Base-by-base conservation (phyloP, 768 basidiomycete genomes). In the Boletus reticuloceps region DNA sequence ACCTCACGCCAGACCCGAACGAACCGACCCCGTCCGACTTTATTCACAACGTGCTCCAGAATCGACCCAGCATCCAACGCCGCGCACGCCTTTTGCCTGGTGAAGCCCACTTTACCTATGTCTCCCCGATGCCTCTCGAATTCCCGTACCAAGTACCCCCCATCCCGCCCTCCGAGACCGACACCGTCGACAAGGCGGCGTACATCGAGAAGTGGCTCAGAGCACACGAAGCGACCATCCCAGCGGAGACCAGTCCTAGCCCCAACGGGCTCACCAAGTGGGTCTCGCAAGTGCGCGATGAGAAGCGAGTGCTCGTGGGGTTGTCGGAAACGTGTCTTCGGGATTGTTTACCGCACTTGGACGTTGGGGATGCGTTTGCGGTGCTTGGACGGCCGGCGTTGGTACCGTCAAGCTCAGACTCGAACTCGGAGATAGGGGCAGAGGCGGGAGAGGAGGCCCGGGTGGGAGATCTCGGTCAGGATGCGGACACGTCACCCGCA, bases 331-430 rank as follows among this genome's bases (percentile, higher is more conserved):
- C 80, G 3, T 84, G 84, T 13, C 66, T 93, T 42, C 71, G 78
- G 31, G 93, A 96, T 60, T 90, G 86, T 61, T 69, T 97, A 10
- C 95, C 95, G 0, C 82, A 85, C 59, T 77, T 98, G 19, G 88
- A 96, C 54, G 86, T 93, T 12, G 94, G 94, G 5, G 92, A 97
- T 65, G 84, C 90, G 0, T 84, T 92, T 59, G 72, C 76, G 0
- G 53, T 84, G 8, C 75, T 94, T 4, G 90, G 91, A 14, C 69
- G 72, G 1, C 86, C 88, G 0, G 65, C 81, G 16, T 73, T 91
- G 43, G 66, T 77, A 5, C 59, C 61, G 5, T 47, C 55, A 4
- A 53, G 58, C 22, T 64, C 59, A 20, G 60, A 70, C 14, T 65
- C 67, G 20, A 71, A 74, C 11, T 70, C 74, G 12, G 65, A 70